Percentiles rank a stretch among this genome's conserved stretches.
These are phyloP conservation scores for Penicillium sp. DNA, from an alignment of 2,329 filamentous ascomycete genomes.

Conservation along the genomic window DNA sequence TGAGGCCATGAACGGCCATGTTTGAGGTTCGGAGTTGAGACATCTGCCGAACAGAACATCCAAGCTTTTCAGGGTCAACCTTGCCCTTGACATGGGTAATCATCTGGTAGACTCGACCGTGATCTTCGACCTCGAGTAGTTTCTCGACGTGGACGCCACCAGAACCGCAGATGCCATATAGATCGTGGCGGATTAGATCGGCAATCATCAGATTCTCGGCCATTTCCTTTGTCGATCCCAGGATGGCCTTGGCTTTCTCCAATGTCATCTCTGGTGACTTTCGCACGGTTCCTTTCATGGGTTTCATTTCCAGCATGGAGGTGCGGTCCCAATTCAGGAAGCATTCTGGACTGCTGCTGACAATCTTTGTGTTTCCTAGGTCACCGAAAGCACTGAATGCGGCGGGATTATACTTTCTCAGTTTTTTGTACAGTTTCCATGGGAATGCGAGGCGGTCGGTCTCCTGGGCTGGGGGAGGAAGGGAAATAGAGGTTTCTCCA, in stretches of 20 bases:
- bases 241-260: conserved; percentile 71
- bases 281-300: conserved; percentile 96
- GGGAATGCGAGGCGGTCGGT: conserved; percentile 45
- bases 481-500: conserved; percentile 68
- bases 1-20: conserved; percentile 60
- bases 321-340: conserved; percentile 72
- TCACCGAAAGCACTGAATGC: conserved; percentile 84
- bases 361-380: conserved; percentile 70
- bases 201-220: conserved; percentile 99
- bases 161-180: conserved; percentile 80
- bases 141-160: conserved; percentile 75
- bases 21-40: conserved; percentile 35
- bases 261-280: conserved; percentile 72
- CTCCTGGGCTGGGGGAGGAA: conserved; percentile 29
- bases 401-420: conserved; percentile 74
- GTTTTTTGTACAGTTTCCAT: conserved; percentile 73
- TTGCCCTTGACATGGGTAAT: conserved; percentile 82
- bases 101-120: conserved; percentile 89
- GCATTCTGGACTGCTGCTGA: conserved; percentile 86
- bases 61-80: conserved; percentile 31
- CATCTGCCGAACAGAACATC: conserved; percentile 36
- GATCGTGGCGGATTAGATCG: conserved; percentile 90
- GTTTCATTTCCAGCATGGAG: conserved; percentile 67
- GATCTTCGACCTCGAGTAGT: conserved; percentile 86
- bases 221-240: conserved; percentile 83